Conservation (phyloP, 176 grass and related monocot species). For the Eremochloa ophiuroides region DNA sequence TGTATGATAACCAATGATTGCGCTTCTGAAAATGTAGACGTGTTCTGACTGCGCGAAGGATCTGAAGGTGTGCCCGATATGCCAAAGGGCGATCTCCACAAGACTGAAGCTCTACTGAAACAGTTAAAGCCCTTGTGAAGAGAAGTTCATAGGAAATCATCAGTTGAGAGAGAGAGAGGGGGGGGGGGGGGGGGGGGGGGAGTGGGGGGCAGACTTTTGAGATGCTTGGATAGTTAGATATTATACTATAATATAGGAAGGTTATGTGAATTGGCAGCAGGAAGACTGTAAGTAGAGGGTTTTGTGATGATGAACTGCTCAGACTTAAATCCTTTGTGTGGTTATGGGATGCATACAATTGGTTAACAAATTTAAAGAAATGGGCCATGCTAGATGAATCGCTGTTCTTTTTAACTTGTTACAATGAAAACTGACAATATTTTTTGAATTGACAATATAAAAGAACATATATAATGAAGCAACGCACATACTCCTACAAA, state of each 20-base stretch:
- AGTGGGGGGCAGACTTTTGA: neutral
- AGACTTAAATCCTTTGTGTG: neutral
- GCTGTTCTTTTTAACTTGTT: neutral
- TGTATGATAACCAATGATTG: neutral
- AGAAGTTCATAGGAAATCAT: neutral
- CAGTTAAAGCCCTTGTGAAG: neutral
- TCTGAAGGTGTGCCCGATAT: conserved; percentile 66
- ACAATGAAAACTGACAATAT: no score
- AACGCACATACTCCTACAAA: no score
- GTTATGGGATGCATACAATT: neutral
- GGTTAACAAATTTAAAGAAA: neutral
- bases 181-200: no score
- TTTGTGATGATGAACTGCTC: neutral
- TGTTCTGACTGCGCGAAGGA: conserved; percentile 59
- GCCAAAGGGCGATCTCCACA: conserved; percentile 55
- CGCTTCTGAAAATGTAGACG: conserved; percentile 34
- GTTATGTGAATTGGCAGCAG: neutral
- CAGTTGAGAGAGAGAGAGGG: no score
- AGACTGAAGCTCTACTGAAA: conserved; percentile 69
- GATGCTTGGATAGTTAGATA: neutral
- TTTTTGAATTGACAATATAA: no score
- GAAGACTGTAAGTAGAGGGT: conserved; percentile 6
- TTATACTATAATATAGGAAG: neutral
- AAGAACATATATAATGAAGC: neutral
- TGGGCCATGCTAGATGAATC: neutral